These are phyloP conservation scores for Aureobasidium pullulans DNA, from an alignment of 2,329 filamentous ascomycete genomes.

Conservation along the genomic window DNA sequence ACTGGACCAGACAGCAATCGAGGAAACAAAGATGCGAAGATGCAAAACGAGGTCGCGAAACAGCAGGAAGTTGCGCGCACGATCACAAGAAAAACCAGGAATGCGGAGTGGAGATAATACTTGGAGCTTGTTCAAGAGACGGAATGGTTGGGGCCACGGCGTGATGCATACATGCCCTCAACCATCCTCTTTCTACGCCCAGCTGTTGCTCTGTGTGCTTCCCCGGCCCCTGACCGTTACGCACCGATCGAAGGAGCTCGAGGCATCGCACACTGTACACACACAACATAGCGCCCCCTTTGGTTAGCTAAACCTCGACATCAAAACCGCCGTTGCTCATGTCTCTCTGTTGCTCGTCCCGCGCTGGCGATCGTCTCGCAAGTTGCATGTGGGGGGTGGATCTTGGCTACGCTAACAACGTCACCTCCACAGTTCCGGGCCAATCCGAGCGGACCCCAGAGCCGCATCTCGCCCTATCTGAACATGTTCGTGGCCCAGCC, in stretches of 20 bases:
- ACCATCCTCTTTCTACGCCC: neutral
- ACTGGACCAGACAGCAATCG: neutral
- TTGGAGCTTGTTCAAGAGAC: constrained; percentile 4
- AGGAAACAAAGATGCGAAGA: neutral
- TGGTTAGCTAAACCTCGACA: neutral
- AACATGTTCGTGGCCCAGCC: neutral
- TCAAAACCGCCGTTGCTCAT: neutral
- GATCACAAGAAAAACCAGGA: constrained; percentile 6
- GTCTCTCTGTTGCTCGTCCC: neutral
- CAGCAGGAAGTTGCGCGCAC: neutral
- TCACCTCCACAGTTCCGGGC: neutral
- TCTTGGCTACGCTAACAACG: neutral
- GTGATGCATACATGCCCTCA: constrained; percentile 11
- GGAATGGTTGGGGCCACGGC: constrained; percentile 10
- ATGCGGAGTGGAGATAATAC: neutral
- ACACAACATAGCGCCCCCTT: neutral
- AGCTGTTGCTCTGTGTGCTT: neutral
- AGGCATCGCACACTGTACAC: constrained; percentile 1
- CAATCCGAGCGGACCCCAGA: neutral
- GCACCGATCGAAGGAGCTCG: neutral
- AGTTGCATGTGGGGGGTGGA: neutral
- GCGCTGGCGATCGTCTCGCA: neutral
- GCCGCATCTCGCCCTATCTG: neutral
- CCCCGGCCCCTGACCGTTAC: constrained; percentile 3
- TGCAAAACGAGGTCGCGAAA: neutral